These are phyloP conservation scores for Coemansia sp. DNA, from an alignment of 192 early-diverging fungal genomes.

Conservation along the genomic window DNA sequence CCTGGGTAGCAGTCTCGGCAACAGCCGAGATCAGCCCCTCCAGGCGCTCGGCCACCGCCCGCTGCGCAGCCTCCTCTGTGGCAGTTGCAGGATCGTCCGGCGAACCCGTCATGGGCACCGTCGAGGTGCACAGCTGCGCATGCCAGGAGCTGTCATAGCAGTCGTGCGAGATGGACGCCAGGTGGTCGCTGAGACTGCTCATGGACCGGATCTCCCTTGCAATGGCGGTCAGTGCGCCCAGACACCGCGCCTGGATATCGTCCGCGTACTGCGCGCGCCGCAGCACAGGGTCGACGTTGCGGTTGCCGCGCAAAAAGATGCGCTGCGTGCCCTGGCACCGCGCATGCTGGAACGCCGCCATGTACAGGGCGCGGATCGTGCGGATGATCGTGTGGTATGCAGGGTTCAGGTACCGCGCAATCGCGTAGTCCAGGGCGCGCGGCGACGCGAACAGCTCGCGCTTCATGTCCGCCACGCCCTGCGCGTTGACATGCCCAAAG, in stretches of 20 bases:
- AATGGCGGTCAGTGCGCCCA: constrained; percentile 12
- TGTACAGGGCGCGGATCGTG: constrained; percentile 31
- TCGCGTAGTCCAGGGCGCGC: constrained; percentile 22
- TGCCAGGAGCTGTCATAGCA: constrained; percentile 15
- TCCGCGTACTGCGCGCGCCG: constrained; percentile 40
- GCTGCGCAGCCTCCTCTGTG: not conserved
- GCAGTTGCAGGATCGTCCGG: not conserved
- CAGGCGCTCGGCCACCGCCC: not conserved
- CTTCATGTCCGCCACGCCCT: constrained; percentile 35
- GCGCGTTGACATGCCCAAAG: constrained; percentile 14
- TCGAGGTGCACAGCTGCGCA: not conserved
- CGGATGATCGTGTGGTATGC: constrained; percentile 20
- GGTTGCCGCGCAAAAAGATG: constrained; percentile 32
- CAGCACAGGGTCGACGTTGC: constrained; percentile 41
- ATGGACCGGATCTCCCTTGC: constrained; percentile 11
- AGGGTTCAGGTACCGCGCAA: constrained; percentile 27
- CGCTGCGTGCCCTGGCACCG: constrained; percentile 40
- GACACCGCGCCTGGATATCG: constrained; percentile 36
- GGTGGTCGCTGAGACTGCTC: constrained; percentile 16
- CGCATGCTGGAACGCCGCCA: constrained; percentile 32
- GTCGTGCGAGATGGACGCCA: constrained; percentile 31
- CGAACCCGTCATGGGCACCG: not conserved
- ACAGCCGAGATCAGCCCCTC: not conserved
- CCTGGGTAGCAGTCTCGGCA: too few relatives aligned
- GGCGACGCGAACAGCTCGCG: constrained; percentile 32